These are phyloP conservation scores for Quercus tomentella DNA, from an alignment of 331 rosid genomes.

Conservation along the genomic window DNA sequence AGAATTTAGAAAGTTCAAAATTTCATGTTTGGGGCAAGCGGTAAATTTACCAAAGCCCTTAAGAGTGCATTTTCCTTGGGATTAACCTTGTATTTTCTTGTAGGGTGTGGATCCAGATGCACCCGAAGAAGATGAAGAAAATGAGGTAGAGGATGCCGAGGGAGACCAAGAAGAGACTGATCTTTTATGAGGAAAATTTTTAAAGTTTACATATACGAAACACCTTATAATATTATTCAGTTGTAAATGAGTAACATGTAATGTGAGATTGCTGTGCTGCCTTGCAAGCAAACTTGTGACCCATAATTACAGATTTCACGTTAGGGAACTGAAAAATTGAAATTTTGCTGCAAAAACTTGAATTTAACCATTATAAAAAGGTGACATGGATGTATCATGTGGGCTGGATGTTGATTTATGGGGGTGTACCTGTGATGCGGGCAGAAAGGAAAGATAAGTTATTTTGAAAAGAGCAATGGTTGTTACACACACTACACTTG, in stretches of 20 bases:
- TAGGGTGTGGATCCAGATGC: constrained; percentile 99
- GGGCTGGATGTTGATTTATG: neutral
- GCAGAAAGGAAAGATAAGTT: neutral
- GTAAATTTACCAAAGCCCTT: neutral
- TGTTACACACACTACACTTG: no score
- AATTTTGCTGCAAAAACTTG: neutral
- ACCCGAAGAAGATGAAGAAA: constrained; percentile 96
- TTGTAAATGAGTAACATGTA: constrained; percentile 10
- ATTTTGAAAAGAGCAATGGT: no score
- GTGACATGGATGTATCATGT: neutral
- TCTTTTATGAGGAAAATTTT: constrained; percentile 47
- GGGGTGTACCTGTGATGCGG: neutral
- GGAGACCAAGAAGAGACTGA: constrained; percentile 96
- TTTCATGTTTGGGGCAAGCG: no score
- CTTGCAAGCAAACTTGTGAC: neutral
- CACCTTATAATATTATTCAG: constrained; percentile 10
- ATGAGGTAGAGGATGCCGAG: constrained; percentile 90
- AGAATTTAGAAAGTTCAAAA: no score
- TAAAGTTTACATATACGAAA: constrained; percentile 1
- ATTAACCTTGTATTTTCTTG: constrained; percentile 18
- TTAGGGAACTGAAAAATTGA: neutral
- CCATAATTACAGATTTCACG: neutral
- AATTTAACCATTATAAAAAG: neutral
- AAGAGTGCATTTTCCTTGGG: constrained; percentile 3
- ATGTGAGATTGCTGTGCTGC: neutral